Evolutionary conservation across 192 early-diverging fungal genomes (phyloP).

Genomic region (Coemansia sp.): DNA sequence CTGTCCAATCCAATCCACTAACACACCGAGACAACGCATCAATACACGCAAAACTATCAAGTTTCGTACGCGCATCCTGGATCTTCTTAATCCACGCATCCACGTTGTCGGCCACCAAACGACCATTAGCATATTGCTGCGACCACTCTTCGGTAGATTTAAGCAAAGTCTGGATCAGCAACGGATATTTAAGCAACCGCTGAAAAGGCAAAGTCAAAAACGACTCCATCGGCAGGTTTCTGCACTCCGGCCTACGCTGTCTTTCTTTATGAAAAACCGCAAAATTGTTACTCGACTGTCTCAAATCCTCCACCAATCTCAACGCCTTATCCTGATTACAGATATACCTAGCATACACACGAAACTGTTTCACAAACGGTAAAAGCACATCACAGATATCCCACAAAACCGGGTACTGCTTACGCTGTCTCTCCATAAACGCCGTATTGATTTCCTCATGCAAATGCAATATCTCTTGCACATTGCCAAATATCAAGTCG

Average conservation of each 20-base stretch:
- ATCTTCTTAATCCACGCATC: slow-evolving; percentile 53
- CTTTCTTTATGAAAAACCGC: slow-evolving; percentile 55
- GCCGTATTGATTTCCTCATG: slow-evolving; percentile 56
- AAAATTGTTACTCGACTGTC: slow-evolving; percentile 53
- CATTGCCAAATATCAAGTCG: slow-evolving; percentile 57
- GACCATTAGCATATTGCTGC: slow-evolving; percentile 41
- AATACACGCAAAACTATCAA: slow-evolving; percentile 49
- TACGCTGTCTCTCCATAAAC: slow-evolving; percentile 59
- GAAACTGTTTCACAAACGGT: slow-evolving; percentile 52
- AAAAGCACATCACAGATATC: slow-evolving; percentile 58
- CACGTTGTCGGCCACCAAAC: slow-evolving; percentile 40
- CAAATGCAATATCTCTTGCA: slow-evolving; percentile 57
- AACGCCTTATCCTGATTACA: slow-evolving; percentile 63
- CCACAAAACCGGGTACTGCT: slow-evolving; percentile 58
- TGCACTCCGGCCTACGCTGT: slow-evolving; percentile 54
- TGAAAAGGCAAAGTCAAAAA: slow-evolving; percentile 63
- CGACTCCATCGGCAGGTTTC: slow-evolving; percentile 58
- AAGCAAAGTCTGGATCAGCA: slow-evolving; percentile 59
- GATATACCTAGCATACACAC: slow-evolving; percentile 58
- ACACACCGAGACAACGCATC: slow-evolving; percentile 30
- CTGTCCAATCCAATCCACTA: slow-evolving; percentile 28
- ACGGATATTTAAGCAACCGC: slow-evolving; percentile 64
- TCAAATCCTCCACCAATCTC: slow-evolving; percentile 50
- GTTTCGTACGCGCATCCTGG: slow-evolving; percentile 45
- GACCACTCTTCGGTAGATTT: slow-evolving; percentile 46